These are phyloP conservation scores for Metschnikowia baotianmanensis DNA, from an alignment of 805 yeast genomes.

Conservation along the genomic window DNA sequence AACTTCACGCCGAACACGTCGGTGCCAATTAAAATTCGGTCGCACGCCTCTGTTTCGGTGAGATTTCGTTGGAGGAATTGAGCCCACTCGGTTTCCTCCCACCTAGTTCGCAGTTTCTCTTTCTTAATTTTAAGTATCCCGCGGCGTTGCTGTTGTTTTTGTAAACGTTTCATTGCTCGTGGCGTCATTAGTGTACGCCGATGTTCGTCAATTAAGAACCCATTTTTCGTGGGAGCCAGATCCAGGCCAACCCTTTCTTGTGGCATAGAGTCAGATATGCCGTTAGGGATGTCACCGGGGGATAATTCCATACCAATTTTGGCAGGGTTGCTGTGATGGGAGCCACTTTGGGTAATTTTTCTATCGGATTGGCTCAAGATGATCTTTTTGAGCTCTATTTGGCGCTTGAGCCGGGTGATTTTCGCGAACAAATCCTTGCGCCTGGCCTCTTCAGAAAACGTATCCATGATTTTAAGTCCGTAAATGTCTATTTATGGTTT, in stretches of 20 bases:
- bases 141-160: slow-evolving; percentile 2
- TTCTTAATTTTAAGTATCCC: background rate
- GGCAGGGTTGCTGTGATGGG: no score
- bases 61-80: slow-evolving; percentile 23
- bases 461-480: no score
- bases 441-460: background rate
- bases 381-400: slow-evolving; percentile 6
- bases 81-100: slow-evolving; percentile 2
- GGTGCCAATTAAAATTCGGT: slow-evolving; percentile 42
- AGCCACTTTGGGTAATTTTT: background rate
- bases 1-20: slow-evolving; percentile 43
- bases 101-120: background rate
- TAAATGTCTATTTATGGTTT: no score
- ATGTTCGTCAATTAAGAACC: slow-evolving; percentile 7
- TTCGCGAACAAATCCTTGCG: slow-evolving; percentile 3
- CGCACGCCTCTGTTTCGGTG: slow-evolving; percentile 41
- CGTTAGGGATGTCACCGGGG: no score
- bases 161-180: slow-evolving; percentile 6
- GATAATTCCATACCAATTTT: no score
- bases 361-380: background rate
- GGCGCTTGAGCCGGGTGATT: slow-evolving; percentile 10
- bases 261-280: no score
- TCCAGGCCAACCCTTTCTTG: background rate
- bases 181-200: slow-evolving; percentile 12
- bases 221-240: background rate